These are phyloP conservation scores for Didymella glomerata DNA, from an alignment of 2,329 filamentous ascomycete genomes.

Conservation along the genomic window DNA sequence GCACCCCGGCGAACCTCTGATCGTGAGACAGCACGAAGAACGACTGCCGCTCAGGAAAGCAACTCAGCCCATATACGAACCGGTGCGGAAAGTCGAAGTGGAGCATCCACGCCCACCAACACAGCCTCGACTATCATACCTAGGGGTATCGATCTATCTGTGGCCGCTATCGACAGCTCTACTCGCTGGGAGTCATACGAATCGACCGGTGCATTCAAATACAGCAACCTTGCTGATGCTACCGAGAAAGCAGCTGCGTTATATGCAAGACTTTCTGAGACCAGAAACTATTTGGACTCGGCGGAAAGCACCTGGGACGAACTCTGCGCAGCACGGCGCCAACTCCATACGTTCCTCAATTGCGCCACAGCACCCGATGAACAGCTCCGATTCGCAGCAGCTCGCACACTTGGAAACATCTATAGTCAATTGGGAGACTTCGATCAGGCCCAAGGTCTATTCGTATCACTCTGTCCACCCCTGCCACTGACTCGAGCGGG, in stretches of 20 bases:
- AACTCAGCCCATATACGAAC: no score
- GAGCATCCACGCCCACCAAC: neutral
- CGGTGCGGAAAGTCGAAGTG: neutral
- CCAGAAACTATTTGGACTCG: neutral
- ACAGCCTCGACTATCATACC: neutral
- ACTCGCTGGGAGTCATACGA: neutral
- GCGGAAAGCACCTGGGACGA: neutral
- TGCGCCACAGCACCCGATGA: neutral
- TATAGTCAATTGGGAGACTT: slow-evolving; percentile 4
- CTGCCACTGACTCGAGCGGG: neutral
- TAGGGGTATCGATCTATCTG: neutral
- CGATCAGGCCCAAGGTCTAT: neutral
- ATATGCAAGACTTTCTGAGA: neutral
- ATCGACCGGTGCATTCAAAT: no score
- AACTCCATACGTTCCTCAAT: neutral
- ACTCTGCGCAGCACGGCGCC: slow-evolving; percentile 1
- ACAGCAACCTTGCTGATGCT: no score
- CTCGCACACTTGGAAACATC: neutral
- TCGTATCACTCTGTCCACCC: neutral
- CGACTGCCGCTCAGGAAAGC: no score
- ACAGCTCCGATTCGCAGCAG: neutral
- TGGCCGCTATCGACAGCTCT: neutral
- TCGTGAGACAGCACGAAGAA: neutral
- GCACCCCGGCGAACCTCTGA: neutral
- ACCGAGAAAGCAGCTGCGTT: no score